A percentile compares a stretch with the other conserved stretches of the same genome.
phyloP scores from a whole-genome alignment of 1,139 yeast species.

The Lodderomyces metapsilosis region DNA sequence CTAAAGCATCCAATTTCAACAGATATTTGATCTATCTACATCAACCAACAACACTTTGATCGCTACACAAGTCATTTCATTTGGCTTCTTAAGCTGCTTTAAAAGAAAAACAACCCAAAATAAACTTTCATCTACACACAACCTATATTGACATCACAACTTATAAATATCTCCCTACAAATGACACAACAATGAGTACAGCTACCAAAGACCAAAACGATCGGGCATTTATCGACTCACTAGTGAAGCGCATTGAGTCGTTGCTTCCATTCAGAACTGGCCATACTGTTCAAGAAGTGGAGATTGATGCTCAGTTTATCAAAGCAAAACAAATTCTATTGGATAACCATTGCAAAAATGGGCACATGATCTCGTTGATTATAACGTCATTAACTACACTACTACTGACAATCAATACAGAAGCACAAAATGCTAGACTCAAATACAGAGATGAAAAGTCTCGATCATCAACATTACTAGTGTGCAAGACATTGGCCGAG shows the following conservation, averaged over 20 bases:
- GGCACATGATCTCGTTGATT: conserved; percentile 15
- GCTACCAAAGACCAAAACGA: conserved; percentile 2
- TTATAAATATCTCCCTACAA: too few species aligned
- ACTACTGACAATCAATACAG: conserved; percentile 28
- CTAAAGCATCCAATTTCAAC: too few species aligned
- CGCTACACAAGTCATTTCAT: too few species aligned
- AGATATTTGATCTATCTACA: too few species aligned
- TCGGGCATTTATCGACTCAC: conserved; percentile 10
- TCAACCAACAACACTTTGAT: too few species aligned
- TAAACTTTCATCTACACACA: too few species aligned
- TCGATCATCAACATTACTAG: conserved; percentile 32
- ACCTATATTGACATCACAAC: too few species aligned
- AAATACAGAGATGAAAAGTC: conserved; percentile 34
- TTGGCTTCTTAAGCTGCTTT: too few species aligned
- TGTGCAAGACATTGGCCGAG: conserved; percentile 32
- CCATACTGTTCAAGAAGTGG: conserved; percentile 41
- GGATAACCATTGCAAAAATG: conserved; percentile 19
- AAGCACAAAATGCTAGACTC: conserved; percentile 25
- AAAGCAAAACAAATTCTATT: conserved; percentile 32
- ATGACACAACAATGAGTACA: conserved; percentile 4
- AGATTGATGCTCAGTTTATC: conserved; percentile 40
- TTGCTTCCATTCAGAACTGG: conserved; percentile 43
- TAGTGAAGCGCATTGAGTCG: conserved; percentile 30
- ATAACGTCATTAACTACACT: conserved; percentile 14
- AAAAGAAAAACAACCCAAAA: too few species aligned